phyloP scores from a whole-genome alignment of 2,329 filamentous ascomycete genomes.

The Arthrobotrys iridis region DNA sequence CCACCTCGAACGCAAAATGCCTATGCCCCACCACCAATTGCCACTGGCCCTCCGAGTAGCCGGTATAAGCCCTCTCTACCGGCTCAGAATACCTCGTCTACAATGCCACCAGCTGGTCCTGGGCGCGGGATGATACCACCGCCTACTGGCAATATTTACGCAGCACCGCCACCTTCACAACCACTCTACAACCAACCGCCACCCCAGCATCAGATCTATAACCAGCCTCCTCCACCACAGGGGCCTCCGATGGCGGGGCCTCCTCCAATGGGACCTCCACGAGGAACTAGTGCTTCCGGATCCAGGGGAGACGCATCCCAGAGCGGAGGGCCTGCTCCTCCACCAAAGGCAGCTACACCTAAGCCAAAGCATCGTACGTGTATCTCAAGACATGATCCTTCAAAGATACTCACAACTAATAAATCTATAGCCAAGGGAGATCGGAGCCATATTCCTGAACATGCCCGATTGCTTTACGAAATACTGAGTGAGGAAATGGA shows the following conservation, averaged over 20 bases:
- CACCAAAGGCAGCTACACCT: constrained; percentile 64
- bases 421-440: constrained; percentile 72
- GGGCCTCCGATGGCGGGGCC: constrained; percentile 58
- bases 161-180: constrained; percentile 60
- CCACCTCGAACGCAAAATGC: constrained; percentile 65
- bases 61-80: constrained; percentile 39
- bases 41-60: constrained; percentile 56
- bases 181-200: constrained; percentile 54
- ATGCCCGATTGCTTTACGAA: constrained; percentile 81
- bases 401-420: constrained; percentile 56
- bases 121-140: constrained; percentile 60
- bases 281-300: constrained; percentile 58
- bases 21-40: constrained; percentile 70
- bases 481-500: constrained; percentile 85
- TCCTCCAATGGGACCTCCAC: constrained; percentile 56
- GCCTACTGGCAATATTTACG: constrained; percentile 61
- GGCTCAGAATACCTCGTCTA: constrained; percentile 13
- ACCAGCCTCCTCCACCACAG: constrained; percentile 47
- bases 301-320: constrained; percentile 59
- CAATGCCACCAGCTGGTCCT: constrained; percentile 22
- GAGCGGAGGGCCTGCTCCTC: constrained; percentile 66
- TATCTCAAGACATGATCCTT: constrained; percentile 31
- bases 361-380: constrained; percentile 72
- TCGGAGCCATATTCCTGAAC: constrained; percentile 83
- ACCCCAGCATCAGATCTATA: constrained; percentile 59